Conservation (phyloP, 1,284 basidiomycete species). For the Anthracocystis panici-leucophaei region DNA sequence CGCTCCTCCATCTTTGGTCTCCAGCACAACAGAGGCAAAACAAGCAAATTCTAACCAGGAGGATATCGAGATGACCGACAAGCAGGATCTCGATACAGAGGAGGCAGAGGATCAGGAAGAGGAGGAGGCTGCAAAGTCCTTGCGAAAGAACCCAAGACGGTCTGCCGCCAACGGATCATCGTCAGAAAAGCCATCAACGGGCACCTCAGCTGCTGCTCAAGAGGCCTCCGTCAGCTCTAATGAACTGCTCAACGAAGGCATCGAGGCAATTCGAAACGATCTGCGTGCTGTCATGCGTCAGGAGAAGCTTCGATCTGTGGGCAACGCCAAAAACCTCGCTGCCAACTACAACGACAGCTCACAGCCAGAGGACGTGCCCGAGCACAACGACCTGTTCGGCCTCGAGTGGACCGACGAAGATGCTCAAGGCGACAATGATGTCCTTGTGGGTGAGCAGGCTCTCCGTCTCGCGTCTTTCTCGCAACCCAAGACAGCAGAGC, state of each 20-base stretch:
- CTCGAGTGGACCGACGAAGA: constrained; percentile 61
- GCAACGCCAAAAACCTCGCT: constrained; percentile 62
- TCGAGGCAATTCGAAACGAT: constrained; percentile 64
- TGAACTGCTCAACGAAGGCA: constrained; percentile 41
- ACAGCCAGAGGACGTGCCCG: constrained; percentile 58
- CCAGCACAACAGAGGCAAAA: neutral
- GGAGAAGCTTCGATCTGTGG: constrained; percentile 66
- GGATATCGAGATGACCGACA: constrained; percentile 30
- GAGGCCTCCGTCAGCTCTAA: neutral
- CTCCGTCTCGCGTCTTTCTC: constrained; percentile 63
- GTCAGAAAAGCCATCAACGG: constrained; percentile 5
- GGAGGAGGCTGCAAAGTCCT: constrained; percentile 4
- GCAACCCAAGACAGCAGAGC: constrained; percentile 42
- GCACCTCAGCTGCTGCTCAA: constrained; percentile 3
- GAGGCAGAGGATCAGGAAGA: constrained; percentile 15
- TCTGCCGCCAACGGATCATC: constrained; percentile 19
- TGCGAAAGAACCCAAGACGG: constrained; percentile 32
- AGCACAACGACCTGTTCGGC: constrained; percentile 67
- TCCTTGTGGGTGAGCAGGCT: constrained; percentile 64
- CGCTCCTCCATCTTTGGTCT: neutral
- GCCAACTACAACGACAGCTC: constrained; percentile 65
- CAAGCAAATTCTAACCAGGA: neutral
- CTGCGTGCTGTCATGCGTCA: constrained; percentile 68
- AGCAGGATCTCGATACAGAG: constrained; percentile 3
- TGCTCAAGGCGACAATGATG: constrained; percentile 39